These are phyloP conservation scores for Penicillium griseofulvum DNA, from an alignment of 2,329 filamentous ascomycete genomes.

Conservation along the genomic window DNA sequence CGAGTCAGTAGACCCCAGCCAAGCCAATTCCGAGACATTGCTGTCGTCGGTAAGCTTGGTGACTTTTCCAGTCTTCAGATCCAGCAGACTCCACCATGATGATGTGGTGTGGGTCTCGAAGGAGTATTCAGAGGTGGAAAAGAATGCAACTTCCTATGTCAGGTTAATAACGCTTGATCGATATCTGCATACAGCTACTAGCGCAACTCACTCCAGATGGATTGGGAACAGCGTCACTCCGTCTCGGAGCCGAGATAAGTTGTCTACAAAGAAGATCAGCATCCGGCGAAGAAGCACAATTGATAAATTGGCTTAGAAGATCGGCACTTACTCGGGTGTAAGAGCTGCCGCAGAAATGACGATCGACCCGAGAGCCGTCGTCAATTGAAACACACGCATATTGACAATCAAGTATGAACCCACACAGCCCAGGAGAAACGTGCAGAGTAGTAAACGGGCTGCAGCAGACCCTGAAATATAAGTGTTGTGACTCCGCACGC, in stretches of 20 bases:
- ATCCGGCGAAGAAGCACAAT: not conserved
- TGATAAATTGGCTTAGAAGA: not conserved
- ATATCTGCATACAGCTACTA: not conserved
- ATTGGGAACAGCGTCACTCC: constrained; percentile 39
- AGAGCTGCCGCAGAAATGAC: constrained; percentile 25
- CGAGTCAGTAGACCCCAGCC: constrained; percentile 68
- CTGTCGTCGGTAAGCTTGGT: constrained; percentile 64
- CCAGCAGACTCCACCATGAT: constrained; percentile 64
- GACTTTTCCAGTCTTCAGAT: constrained; percentile 65
- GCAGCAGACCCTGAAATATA: not conserved
- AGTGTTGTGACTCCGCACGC: not conserved
- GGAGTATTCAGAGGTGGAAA: constrained; percentile 69
- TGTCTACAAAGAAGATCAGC: constrained; percentile 22
- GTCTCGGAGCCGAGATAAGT: constrained; percentile 39
- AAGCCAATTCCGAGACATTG: constrained; percentile 68
- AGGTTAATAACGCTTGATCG: not conserved
- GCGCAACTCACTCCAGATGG: constrained; percentile 38
- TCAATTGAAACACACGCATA: constrained; percentile 28
- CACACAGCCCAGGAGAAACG: constrained; percentile 2
- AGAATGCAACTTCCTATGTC: constrained; percentile 44
- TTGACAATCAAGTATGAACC: constrained; percentile 7
- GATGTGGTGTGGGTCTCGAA: constrained; percentile 70
- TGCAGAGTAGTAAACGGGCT: not conserved
- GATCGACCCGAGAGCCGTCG: constrained; percentile 25
- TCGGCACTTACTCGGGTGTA: constrained; percentile 30